Evolutionary conservation across 495 filamentous ascomycete genomes (phyloP).

Genomic region (Penicillium parvum): DNA sequence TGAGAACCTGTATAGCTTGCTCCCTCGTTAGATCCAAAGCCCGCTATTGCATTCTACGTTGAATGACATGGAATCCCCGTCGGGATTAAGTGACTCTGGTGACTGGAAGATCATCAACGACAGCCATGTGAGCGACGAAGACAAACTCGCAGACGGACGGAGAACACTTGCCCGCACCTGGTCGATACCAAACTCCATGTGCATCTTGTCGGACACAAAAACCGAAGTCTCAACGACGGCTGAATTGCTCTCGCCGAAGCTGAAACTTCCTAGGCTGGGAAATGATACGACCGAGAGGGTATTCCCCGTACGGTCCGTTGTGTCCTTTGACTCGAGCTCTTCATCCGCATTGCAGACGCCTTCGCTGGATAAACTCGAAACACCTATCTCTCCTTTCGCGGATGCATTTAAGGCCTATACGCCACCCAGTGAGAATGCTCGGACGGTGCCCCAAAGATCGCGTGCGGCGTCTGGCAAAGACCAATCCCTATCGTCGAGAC

Average conservation of each 20-base stretch:
- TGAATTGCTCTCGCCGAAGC: slow-evolving; percentile 14
- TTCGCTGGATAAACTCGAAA: slow-evolving; percentile 21
- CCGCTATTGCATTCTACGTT: neutral
- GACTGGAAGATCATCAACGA: slow-evolving; percentile 19
- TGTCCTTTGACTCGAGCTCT: slow-evolving; percentile 21
- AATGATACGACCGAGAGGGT: slow-evolving; percentile 19
- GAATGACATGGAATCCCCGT: slow-evolving; percentile 4
- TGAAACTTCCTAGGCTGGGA: slow-evolving; percentile 21
- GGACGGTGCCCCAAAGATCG: neutral
- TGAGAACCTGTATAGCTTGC: no score
- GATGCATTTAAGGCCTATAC: slow-evolving; percentile 5
- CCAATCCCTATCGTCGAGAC: no score
- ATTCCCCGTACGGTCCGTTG: slow-evolving; percentile 23
- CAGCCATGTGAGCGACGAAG: slow-evolving; percentile 4
- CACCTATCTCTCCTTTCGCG: slow-evolving; percentile 15
- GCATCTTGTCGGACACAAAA: slow-evolving; percentile 23
- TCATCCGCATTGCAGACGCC: slow-evolving; percentile 26
- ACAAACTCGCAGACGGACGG: slow-evolving; percentile 6
- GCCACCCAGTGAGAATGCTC: neutral
- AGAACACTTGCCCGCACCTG: slow-evolving; percentile 6
- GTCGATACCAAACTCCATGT: slow-evolving; percentile 19
- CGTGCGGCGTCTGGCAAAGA: no score
- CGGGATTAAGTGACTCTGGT: slow-evolving; percentile 1
- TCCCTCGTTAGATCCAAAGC: neutral
- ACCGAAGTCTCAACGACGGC: slow-evolving; percentile 15